Percentiles rank a stretch among this genome's conserved stretches.
These are phyloP conservation scores for Hymenoscyphus occultus DNA, from an alignment of 2,329 filamentous ascomycete species.

Conservation along the genomic window DNA sequence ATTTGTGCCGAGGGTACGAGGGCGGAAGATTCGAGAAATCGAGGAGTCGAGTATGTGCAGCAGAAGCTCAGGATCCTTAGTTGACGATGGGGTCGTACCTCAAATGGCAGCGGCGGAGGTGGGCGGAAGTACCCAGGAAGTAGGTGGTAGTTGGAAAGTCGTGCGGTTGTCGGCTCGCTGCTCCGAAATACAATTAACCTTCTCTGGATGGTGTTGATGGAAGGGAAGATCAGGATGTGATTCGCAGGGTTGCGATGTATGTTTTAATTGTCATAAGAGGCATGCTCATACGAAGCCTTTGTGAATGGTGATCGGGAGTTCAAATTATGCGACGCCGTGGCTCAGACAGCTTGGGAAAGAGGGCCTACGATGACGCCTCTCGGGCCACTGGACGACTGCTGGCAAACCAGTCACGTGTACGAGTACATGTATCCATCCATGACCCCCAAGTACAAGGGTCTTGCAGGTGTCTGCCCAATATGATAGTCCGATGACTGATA, in stretches of 20 bases:
- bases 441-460: too few relatives aligned
- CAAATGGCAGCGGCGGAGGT: conserved; percentile 7
- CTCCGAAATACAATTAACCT: conserved; percentile 3
- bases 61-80: not conserved
- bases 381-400: too few relatives aligned
- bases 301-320: conserved; percentile 2
- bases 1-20: conserved; percentile 2
- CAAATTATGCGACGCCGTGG: conserved; percentile 16
- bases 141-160: conserved; percentile 2
- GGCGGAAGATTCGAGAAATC: not conserved
- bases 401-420: too few relatives aligned
- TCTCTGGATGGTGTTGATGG: not conserved
- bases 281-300: conserved; percentile 7
- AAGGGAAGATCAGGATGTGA: conserved; percentile 3
- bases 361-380: conserved; percentile 9
- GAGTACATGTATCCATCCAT: too few relatives aligned
- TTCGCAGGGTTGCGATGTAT: not conserved
- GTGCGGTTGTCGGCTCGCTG: conserved; percentile 8
- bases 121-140: not conserved
- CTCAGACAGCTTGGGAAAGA: conserved; percentile 11
- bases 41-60: not conserved
- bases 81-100: conserved; percentile 1
- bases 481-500: too few relatives aligned
- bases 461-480: too few relatives aligned
- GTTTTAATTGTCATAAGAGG: conserved; percentile 15